Evolutionary conservation across 306 rosid genomes (phyloP).

Genomic region (Carpinus fangiana): DNA sequence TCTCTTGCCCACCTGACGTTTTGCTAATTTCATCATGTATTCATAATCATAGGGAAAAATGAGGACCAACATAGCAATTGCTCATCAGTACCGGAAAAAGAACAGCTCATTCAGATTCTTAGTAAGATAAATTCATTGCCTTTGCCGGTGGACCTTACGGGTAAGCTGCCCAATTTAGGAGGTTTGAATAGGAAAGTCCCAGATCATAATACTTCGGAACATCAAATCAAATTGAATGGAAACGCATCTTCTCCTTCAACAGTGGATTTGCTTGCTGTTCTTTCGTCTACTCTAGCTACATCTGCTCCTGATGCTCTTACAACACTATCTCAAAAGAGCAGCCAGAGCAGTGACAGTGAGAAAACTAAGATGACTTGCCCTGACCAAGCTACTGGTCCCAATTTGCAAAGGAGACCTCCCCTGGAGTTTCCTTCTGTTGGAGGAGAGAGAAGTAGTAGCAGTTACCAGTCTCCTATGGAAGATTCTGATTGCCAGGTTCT

Average conservation of each 20-base stretch:
- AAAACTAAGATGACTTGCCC: slow-evolving; percentile 47
- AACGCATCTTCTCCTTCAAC: slow-evolving; percentile 54
- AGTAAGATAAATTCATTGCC: slow-evolving; percentile 64
- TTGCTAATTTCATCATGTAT: slow-evolving; percentile 22
- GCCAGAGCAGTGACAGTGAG: slow-evolving; percentile 67
- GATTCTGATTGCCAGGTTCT: slow-evolving; percentile 68
- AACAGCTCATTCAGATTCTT: slow-evolving; percentile 78
- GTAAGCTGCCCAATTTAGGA: slow-evolving; percentile 67
- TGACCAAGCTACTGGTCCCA: slow-evolving; percentile 43
- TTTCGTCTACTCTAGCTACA: slow-evolving; percentile 65
- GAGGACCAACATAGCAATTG: slow-evolving; percentile 53
- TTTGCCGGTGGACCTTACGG: slow-evolving; percentile 72
- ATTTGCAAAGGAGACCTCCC: slow-evolving; percentile 38
- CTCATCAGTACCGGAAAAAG: slow-evolving; percentile 60
- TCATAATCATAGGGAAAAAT: slow-evolving; percentile 52
- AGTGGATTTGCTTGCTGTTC: slow-evolving; percentile 72
- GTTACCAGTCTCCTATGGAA: slow-evolving; percentile 77
- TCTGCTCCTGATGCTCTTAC: slow-evolving; percentile 54
- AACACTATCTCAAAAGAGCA: slow-evolving; percentile 54
- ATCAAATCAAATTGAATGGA: slow-evolving; percentile 52
- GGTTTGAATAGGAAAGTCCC: slow-evolving; percentile 43
- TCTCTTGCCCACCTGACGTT: not conserved
- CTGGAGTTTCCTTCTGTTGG: slow-evolving; percentile 56
- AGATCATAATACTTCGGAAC: slow-evolving; percentile 43
- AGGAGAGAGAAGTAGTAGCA: slow-evolving; percentile 83